These are phyloP conservation scores for Amphibolis antarctica DNA, from an alignment of 106 monocot genomes.

Conservation along the genomic window DNA sequence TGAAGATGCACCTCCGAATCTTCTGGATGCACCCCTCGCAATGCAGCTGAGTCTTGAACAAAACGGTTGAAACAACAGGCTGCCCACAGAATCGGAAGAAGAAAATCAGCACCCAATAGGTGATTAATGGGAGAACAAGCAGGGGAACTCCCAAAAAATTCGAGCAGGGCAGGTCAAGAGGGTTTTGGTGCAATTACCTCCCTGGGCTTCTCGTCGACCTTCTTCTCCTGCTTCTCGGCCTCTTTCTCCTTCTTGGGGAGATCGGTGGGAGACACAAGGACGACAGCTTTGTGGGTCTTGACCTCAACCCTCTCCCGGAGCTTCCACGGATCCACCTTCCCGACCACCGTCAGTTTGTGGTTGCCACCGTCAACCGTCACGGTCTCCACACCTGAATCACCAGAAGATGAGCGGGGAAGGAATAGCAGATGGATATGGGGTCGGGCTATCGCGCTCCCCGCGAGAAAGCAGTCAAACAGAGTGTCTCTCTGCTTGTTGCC, in stretches of 20 bases:
- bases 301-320: too few relatives aligned
- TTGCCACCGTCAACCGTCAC: constrained; percentile 26
- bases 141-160: neutral
- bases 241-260: constrained; percentile 20
- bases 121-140: neutral
- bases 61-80: constrained; percentile 22
- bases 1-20: constrained; percentile 33
- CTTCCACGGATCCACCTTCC: constrained; percentile 46
- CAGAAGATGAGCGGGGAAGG: neutral
- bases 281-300: constrained; percentile 40
- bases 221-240: neutral
- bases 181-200: neutral
- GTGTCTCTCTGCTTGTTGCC: too few relatives aligned
- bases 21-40: constrained; percentile 60
- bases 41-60: constrained; percentile 49
- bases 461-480: neutral
- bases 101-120: neutral
- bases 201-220: constrained; percentile 10
- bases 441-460: too few relatives aligned
- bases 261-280: constrained; percentile 32
- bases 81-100: neutral
- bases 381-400: constrained; percentile 24
- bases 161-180: too few relatives aligned
- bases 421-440: too few relatives aligned
- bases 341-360: too few relatives aligned